phyloP scores from a whole-genome alignment of 129 eudicot genomes.

The Kitagawia praeruptora region DNA sequence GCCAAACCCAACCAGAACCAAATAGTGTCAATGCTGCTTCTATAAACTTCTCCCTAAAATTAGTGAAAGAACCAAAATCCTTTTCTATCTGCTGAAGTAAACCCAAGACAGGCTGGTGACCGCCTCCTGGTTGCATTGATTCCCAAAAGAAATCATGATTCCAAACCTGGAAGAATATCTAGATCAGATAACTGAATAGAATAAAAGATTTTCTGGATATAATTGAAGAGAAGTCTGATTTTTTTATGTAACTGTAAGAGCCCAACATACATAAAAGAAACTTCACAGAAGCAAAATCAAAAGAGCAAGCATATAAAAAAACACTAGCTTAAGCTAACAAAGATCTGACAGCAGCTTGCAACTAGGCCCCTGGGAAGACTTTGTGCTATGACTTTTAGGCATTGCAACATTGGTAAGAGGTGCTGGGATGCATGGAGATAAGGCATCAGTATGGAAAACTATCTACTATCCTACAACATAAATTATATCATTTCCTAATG shows the following conservation, averaged over 20 bases:
- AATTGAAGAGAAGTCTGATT: not conserved
- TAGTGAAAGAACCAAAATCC: constrained; percentile 76
- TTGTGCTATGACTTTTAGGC: not conserved
- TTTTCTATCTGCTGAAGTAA: constrained; percentile 77
- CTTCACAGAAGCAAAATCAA: not conserved
- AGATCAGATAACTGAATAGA: not conserved
- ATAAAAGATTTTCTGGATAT: constrained; percentile 4
- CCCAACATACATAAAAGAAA: not conserved
- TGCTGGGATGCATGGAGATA: not conserved
- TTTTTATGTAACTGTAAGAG: not conserved
- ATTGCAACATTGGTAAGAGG: not conserved
- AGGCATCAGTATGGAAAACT: too few relatives aligned
- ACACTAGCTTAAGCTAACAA: not conserved
- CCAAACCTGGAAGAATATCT: constrained; percentile 58
- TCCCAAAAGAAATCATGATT: constrained; percentile 99
- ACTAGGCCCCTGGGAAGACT: not conserved
- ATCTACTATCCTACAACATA: not conserved
- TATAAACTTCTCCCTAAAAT: constrained; percentile 66
- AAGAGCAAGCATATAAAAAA: not conserved
- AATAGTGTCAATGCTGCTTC: constrained; percentile 62
- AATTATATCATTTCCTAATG: not conserved
- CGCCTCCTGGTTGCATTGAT: constrained; percentile 95
- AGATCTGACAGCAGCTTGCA: not conserved
- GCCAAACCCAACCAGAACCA: constrained; percentile 99
- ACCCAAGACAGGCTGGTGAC: constrained; percentile 60